phyloP scores from a whole-genome alignment of 225 moss, liverwort and hornwort genomes.

The Anthoceros angustus region DNA sequence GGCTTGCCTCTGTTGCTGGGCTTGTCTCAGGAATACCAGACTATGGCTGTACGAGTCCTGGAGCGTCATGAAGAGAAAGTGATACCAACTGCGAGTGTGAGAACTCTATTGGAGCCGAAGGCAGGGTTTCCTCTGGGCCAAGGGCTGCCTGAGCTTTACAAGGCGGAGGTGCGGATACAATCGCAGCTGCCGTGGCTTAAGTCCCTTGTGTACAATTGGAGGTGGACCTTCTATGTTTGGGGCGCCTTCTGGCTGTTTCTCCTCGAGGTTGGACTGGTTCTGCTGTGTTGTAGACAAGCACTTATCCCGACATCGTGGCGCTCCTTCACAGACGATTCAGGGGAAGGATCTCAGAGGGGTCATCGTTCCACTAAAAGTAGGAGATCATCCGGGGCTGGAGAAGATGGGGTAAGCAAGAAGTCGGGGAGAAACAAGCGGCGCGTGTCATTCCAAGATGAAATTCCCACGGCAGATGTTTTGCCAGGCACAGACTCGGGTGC shows the following conservation, averaged over 20 bases:
- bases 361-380: conserved; percentile 8
- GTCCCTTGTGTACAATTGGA: conserved; percentile 35
- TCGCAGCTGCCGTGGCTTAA: conserved; percentile 42
- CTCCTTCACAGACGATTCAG: neutral
- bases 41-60: conserved; percentile 33
- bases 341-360: conserved; percentile 7
- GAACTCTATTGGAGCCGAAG: conserved; percentile 42
- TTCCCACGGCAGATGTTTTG: neutral
- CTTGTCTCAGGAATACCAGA: conserved; percentile 48
- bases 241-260: conserved; percentile 41
- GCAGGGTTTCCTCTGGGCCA: conserved; percentile 16
- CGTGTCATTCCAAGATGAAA: conserved; percentile 15
- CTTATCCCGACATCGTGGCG: conserved; percentile 32
- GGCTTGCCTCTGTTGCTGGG: conserved; percentile 50
- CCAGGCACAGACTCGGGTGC: neutral
- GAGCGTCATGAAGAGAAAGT: conserved; percentile 31
- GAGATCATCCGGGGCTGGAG: neutral
- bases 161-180: conserved; percentile 34
- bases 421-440: conserved; percentile 10
- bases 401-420: neutral
- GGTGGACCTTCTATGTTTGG: conserved; percentile 43
- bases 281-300: conserved; percentile 48
- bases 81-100: conserved; percentile 34
- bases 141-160: conserved; percentile 58
- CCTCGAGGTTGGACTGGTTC: conserved; percentile 40